Percentiles rank a stretch among this genome's conserved stretches.
These are phyloP conservation scores for Viridothelium virens DNA, from an alignment of 495 filamentous ascomycete species.

Conservation along the genomic window DNA sequence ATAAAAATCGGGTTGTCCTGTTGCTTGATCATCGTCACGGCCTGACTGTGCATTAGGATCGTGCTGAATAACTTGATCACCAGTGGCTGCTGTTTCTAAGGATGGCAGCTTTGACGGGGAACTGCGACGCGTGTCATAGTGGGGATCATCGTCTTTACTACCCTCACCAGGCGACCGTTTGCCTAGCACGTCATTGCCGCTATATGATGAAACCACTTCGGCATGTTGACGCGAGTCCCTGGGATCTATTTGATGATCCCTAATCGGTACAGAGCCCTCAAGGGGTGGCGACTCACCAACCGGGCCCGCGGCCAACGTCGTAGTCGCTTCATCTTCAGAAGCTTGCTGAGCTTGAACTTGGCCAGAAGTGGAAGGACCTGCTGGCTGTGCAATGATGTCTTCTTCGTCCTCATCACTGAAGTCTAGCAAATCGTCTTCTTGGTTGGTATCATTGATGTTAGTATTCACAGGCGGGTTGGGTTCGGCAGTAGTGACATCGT, in stretches of 20 bases:
- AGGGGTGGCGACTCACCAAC: background rate
- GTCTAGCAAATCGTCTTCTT: conserved; percentile 32
- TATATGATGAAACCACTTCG: too few relatives aligned
- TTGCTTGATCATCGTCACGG: conserved; percentile 42
- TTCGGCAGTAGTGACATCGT: conserved; percentile 14
- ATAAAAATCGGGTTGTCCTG: conserved; percentile 34
- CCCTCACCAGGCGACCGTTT: too few relatives aligned
- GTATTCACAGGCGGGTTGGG: conserved; percentile 26
- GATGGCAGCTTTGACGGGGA: too few relatives aligned
- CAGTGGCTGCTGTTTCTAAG: background rate
- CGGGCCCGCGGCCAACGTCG: background rate
- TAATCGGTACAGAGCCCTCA: background rate
- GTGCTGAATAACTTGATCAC: background rate
- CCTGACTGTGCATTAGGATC: conserved; percentile 14
- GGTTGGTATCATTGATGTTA: conserved; percentile 27
- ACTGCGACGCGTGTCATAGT: too few relatives aligned
- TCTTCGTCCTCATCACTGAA: conserved; percentile 27
- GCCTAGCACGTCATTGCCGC: too few relatives aligned
- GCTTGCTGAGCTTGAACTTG: background rate
- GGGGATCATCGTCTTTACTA: too few relatives aligned
- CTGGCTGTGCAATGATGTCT: conserved; percentile 13
- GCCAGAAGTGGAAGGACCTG: background rate
- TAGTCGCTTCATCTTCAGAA: background rate
- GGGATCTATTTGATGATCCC: background rate
- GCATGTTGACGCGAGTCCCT: too few relatives aligned